A percentile compares a stretch with the other conserved stretches of the same genome.
Conservation (phyloP, 768 basidiomycete species). For the Termitomyces titanicus region DNA sequence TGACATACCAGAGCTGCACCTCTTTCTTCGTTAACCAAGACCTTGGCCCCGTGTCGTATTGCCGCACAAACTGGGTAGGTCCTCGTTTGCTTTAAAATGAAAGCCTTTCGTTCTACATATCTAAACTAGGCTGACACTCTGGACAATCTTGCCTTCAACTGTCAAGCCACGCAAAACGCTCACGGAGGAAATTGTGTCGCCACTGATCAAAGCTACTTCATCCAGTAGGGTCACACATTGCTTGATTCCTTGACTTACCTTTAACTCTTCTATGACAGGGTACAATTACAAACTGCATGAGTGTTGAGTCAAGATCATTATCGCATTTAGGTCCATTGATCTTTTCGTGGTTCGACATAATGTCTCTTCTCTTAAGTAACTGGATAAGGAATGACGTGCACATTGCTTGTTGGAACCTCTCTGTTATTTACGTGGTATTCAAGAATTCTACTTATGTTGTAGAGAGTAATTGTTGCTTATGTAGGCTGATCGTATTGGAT, state of each 20-base stretch:
- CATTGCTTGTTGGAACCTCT: no score
- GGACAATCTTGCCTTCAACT: conserved; percentile 41
- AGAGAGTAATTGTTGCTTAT: no score
- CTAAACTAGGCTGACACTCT: conserved; percentile 30
- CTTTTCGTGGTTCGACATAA: no score
- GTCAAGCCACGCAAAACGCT: conserved; percentile 45
- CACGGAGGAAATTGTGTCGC: conserved; percentile 49
- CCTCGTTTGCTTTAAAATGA: neutral
- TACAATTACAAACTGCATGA: neutral
- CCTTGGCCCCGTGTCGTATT: conserved; percentile 34
- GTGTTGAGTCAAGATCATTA: neutral
- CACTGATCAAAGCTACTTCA: conserved; percentile 43
- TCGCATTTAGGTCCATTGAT: neutral
- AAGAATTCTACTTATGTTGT: no score
- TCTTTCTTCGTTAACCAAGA: conserved; percentile 50
- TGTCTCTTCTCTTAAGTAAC: no score
- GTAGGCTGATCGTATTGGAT: no score
- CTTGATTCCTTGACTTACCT: neutral
- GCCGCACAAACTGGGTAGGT: conserved; percentile 44
- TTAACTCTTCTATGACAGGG: neutral
- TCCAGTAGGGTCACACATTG: conserved; percentile 34
- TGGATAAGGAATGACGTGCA: no score
- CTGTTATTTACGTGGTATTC: no score
- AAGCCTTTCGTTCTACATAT: neutral
- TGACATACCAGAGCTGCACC: conserved; percentile 39